Conservation (phyloP, 2,329 filamentous ascomycete genomes). For the Exserohilum rostratum region DNA sequence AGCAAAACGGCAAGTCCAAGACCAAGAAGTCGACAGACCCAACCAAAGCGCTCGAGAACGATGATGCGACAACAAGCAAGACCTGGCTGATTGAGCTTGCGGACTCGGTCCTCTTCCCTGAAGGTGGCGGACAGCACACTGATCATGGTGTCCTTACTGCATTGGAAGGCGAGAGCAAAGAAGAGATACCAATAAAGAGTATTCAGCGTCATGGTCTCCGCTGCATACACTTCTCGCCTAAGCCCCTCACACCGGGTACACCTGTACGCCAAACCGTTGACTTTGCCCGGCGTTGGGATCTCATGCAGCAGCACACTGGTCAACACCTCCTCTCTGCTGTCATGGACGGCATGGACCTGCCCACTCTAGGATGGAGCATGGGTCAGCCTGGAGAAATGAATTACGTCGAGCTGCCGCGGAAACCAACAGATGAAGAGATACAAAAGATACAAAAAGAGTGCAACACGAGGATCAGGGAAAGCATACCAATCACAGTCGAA, state of each 20-base stretch:
- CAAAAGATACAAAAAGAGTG: conserved; percentile 34
- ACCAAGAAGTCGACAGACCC: conserved; percentile 36
- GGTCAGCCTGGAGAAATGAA: conserved; percentile 43
- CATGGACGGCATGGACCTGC: conserved; percentile 39
- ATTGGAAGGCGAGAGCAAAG: conserved; percentile 17
- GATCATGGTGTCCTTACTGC: conserved; percentile 39
- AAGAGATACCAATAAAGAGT: conserved; percentile 35
- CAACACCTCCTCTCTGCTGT: conserved; percentile 44
- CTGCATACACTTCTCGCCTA: conserved; percentile 77
- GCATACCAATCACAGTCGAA: conserved; percentile 39
- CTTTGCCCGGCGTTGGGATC: conserved; percentile 40
- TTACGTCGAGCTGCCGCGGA: conserved; percentile 40
- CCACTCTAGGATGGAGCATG: conserved; percentile 43
- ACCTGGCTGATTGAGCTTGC: conserved; percentile 40
- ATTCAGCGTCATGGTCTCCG: conserved; percentile 58
- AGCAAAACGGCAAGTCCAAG: conserved; percentile 31
- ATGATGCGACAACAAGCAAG: conserved; percentile 16
- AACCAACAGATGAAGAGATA: conserved; percentile 35
- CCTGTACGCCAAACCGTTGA: conserved; percentile 37
- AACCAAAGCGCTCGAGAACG: conserved; percentile 21
- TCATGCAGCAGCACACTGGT: conserved; percentile 46
- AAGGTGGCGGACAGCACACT: conserved; percentile 42
- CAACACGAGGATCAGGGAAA: conserved; percentile 36
- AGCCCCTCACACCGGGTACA: conserved; percentile 81
- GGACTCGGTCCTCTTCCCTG: conserved; percentile 43